Base-by-base conservation (phyloP, 169 alveolate genomes). In the Cryptosporidium ubiquitum region DNA sequence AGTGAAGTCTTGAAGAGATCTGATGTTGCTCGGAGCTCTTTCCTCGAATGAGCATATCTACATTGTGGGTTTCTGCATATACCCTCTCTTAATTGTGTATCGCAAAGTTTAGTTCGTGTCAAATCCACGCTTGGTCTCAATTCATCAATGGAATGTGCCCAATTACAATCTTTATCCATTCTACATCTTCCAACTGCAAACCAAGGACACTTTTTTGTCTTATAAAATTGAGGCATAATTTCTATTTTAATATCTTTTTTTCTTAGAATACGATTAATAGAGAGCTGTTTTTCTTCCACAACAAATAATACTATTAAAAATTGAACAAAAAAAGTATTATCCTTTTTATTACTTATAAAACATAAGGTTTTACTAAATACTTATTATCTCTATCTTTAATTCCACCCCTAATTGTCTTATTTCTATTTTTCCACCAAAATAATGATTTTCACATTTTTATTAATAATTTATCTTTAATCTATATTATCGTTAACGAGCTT, bases 11-110 rank as follows among this genome's bases (percentile, higher is more conserved):
- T 92, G 74, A 74, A 85, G 5, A 92, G 84, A 42, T 84, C 92
- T 37, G 69, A 86, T 10, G 94, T 84, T 7, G 86, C 73, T 26
- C 94, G 51, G 37, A 92, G 64, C 70, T 92, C 94, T 47, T 35
- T 91, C 26, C 89, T 85, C 29, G 91, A 86, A 33, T 92, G 94
- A 2, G 94, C 94, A 61, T 84, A 92, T 61, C 91, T 89, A 55
- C 94, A 89, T 31, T 86, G 40, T 42, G 89, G 89, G 40, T 79
- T 64, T 39, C 49, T 79, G 42, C 89, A 79, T 16, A 61, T 49
- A 6, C 89, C 89, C 42, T 79, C 89, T 39, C 42, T 79, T 58
- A 79, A 39, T 40, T 79, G 89, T 29, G n/a, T 29, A 37, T 79
- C 89, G 26, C 89, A 79, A 18, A 79, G 44, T 52, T 79, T 79